Evolutionary conservation across 78 protist genomes (phyloP).

Genomic region (Guillardia theta): DNA sequence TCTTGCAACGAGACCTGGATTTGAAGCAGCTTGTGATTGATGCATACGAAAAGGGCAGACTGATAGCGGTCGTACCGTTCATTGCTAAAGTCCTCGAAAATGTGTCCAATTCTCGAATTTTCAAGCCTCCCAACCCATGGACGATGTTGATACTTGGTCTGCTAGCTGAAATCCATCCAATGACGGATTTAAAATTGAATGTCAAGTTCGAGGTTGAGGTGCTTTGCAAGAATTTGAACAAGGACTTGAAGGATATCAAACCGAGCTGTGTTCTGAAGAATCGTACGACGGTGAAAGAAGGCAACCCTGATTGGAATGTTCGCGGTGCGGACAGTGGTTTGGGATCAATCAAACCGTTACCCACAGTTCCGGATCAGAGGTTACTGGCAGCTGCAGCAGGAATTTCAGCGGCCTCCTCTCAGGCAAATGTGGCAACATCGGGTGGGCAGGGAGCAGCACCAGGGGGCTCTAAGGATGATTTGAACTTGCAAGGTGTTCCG

Average conservation of each 20-base stretch:
- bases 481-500: neutral
- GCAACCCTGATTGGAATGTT: conserved; percentile 4
- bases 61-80: conserved; percentile 92
- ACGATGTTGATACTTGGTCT: conserved; percentile 80
- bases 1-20: conserved; percentile 83
- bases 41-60: conserved; percentile 64
- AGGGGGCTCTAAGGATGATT: neutral
- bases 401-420: too few species aligned
- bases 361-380: neutral
- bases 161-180: conserved; percentile 79
- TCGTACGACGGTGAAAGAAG: neutral
- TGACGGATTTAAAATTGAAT: conserved; percentile 79
- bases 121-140: conserved; percentile 97
- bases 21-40: conserved; percentile 87
- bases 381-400: neutral
- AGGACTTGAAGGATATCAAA: conserved; percentile 61
- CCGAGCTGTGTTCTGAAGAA: neutral
- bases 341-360: neutral
- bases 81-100: conserved; percentile 85
- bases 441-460: neutral
- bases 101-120: conserved; percentile 39
- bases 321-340: neutral
- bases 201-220: conserved; percentile 94
- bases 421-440: too few species aligned
- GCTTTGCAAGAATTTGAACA: conserved; percentile 74